Conservation (phyloP, 1,284 basidiomycete genomes). For the Trichosporon ovoides region DNA sequence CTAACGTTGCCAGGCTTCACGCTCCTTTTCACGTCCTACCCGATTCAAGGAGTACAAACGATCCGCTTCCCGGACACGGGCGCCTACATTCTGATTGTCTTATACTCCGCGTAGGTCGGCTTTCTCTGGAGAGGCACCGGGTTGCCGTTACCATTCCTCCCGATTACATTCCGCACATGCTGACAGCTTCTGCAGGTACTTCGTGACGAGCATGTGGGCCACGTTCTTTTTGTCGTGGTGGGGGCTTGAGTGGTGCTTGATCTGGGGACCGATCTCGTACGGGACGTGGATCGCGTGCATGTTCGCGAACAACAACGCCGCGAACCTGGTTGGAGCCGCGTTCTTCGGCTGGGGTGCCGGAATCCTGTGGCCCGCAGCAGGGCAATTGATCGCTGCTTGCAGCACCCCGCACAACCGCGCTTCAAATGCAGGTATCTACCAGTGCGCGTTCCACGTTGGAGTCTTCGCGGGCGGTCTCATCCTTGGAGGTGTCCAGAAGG, state of each 20-base stretch:
- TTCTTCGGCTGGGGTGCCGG: constrained; percentile 21
- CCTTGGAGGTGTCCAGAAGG: constrained; percentile 17
- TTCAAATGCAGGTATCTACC: constrained; percentile 20
- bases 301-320: constrained; percentile 15
- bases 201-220: constrained; percentile 20
- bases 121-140: no score
- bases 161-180: no score
- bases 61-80: constrained; percentile 19
- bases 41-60: constrained; percentile 21
- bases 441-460: constrained; percentile 19
- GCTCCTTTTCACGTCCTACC: constrained; percentile 15
- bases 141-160: no score
- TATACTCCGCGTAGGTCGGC: constrained; percentile 8
- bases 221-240: constrained; percentile 20
- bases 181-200: constrained; percentile 3
- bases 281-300: constrained; percentile 19
- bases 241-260: constrained; percentile 18
- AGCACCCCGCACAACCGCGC: constrained; percentile 18
- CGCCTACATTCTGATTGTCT: constrained; percentile 19
- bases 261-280: constrained; percentile 16
- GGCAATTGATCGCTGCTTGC: constrained; percentile 17
- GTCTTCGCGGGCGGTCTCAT: constrained; percentile 16
- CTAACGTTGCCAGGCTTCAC: constrained; percentile 5
- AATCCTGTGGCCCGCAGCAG: constrained; percentile 17
- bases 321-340: constrained; percentile 17